Conservation (phyloP, 2,329 filamentous ascomycete genomes). For the Trichoderma harzianum region DNA sequence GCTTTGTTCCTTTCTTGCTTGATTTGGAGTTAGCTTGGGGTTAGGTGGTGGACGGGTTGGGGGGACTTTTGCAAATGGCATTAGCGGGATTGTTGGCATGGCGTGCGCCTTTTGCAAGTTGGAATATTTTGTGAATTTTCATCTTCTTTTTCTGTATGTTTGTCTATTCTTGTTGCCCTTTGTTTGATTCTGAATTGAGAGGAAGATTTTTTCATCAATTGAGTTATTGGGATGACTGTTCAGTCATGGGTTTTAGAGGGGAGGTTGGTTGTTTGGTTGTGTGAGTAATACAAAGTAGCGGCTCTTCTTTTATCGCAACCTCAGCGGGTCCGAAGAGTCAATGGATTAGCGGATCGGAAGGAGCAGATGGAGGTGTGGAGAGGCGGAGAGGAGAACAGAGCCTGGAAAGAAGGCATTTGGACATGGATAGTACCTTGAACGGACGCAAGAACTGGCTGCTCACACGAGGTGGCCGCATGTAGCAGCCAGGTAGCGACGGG, state of each 20-base stretch:
- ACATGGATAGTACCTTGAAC: not conserved
- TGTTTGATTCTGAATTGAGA: not conserved
- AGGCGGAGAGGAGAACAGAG: not conserved
- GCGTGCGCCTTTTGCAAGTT: not conserved
- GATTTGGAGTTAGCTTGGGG: not conserved
- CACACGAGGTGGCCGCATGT: not conserved
- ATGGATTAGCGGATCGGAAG: not conserved
- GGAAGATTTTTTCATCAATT: not conserved
- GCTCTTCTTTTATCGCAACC: not conserved
- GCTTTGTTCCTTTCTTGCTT: not conserved
- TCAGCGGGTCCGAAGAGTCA: not conserved
- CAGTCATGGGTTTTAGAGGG: not conserved
- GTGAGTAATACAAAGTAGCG: not conserved
- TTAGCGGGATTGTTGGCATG: not conserved
- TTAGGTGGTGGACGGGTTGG: not conserved
- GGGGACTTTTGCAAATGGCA: not conserved
- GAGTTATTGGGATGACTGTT: not conserved
- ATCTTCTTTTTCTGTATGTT: not conserved
- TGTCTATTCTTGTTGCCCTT: not conserved
- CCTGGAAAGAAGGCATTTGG: not conserved
- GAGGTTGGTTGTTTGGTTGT: not conserved
- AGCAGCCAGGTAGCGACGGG: not conserved
- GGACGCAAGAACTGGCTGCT: not conserved
- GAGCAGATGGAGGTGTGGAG: slow-evolving; percentile 1
- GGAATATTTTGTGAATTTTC: not conserved